Conservation (phyloP, 1,139 yeast species). For the Pichia sp. region DNA sequence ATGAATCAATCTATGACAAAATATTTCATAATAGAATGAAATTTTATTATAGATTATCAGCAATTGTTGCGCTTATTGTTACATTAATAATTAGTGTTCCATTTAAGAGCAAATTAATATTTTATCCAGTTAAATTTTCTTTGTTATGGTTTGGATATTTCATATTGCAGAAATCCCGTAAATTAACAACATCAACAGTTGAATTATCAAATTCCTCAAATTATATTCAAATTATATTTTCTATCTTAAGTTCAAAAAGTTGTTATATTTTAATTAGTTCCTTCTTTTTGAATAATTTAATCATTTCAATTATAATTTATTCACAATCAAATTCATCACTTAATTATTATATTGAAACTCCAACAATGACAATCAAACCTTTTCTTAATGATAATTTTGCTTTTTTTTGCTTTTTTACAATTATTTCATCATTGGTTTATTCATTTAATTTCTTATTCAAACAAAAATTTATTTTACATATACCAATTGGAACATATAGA, state of each 20-base stretch:
- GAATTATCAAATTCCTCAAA: conserved; percentile 47
- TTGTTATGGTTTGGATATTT: conserved; percentile 33
- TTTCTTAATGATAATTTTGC: conserved; percentile 58
- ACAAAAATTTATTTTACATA: conserved; percentile 55
- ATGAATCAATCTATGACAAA: conserved; percentile 10
- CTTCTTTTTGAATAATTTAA: conserved; percentile 36
- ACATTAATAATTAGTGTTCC: conserved; percentile 21
- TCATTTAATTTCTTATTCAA: conserved; percentile 47
- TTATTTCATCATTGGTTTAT: conserved; percentile 39
- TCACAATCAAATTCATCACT: conserved; percentile 27
- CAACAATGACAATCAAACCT: conserved; percentile 47
- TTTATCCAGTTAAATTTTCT: conserved; percentile 29
- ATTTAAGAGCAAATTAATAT: conserved; percentile 16
- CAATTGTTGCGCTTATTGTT: conserved; percentile 29
- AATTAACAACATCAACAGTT: conserved; percentile 41
- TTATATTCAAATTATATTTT: conserved; percentile 40
- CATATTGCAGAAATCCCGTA: conserved; percentile 44
- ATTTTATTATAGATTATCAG: conserved; percentile 30
- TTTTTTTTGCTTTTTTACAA: conserved; percentile 40
- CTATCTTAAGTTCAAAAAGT: conserved; percentile 39
- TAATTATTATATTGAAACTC: conserved; percentile 27
- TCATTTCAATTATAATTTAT: conserved; percentile 32
- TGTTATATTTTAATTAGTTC: conserved; percentile 34
- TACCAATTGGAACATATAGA: conserved; percentile 41
- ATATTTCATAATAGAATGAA: conserved; percentile 23